Conservation (phyloP, 805 yeast species). For the Teunomyces lycoperdinae region DNA sequence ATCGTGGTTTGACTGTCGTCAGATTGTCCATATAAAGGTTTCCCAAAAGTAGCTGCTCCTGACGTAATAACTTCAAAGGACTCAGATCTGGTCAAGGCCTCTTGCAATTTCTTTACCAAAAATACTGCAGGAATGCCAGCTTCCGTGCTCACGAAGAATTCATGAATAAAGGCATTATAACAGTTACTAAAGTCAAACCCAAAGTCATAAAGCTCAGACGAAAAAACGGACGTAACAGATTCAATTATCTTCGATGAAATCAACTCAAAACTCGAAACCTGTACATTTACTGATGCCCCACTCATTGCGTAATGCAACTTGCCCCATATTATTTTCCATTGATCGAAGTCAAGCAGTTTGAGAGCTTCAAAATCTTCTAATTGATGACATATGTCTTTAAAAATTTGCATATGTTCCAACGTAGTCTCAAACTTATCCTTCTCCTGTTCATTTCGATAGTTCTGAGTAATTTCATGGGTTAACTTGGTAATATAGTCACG, state of each 20-base stretch:
- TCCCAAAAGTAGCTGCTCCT: slow-evolving; percentile 23
- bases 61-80: slow-evolving; percentile 60
- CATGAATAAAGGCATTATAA: slow-evolving; percentile 42
- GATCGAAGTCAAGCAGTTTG: slow-evolving; percentile 30
- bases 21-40: neutral
- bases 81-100: slow-evolving; percentile 70
- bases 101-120: slow-evolving; percentile 63
- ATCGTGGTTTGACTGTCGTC: slow-evolving; percentile 47
- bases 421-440: slow-evolving; percentile 10
- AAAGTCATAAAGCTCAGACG: slow-evolving; percentile 12
- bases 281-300: slow-evolving; percentile 9
- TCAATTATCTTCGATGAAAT: slow-evolving; percentile 63
- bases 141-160: slow-evolving; percentile 30
- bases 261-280: slow-evolving; percentile 72
- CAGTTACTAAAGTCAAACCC: slow-evolving; percentile 32
- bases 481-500: slow-evolving; percentile 13
- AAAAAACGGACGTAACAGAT: slow-evolving; percentile 36
- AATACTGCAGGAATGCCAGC: slow-evolving; percentile 26
- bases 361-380: slow-evolving; percentile 7
- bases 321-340: slow-evolving; percentile 27
- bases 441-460: slow-evolving; percentile 20
- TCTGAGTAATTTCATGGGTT: slow-evolving; percentile 24
- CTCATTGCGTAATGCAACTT: slow-evolving; percentile 15
- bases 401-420: slow-evolving; percentile 16
- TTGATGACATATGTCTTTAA: slow-evolving; percentile 12